Conservation (phyloP, 1,284 basidiomycete species). For the Taiwanofungus camphoratus region DNA sequence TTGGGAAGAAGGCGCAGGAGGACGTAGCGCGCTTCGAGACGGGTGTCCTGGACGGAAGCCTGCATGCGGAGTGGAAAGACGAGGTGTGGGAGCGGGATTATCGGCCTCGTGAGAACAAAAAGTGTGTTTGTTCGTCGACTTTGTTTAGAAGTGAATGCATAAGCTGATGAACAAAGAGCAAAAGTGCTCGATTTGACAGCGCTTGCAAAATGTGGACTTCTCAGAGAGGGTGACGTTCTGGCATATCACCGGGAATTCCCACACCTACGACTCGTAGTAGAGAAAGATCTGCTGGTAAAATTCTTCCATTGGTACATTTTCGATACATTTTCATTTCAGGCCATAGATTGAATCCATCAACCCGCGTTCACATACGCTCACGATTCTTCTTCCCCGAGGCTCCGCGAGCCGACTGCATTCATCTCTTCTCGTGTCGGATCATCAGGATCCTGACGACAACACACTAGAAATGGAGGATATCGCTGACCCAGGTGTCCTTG, state of each 20-base stretch:
- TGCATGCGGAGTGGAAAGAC: conserved; percentile 57
- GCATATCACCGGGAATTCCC: conserved; percentile 43
- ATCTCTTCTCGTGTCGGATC: conserved; percentile 27
- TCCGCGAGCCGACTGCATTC: conserved; percentile 31
- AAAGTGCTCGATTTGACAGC: conserved; percentile 37
- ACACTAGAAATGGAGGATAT: conserved; percentile 31
- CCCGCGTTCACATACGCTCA: conserved; percentile 34
- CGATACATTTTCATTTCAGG: neutral
- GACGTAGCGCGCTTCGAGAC: conserved; percentile 37
- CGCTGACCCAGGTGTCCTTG: conserved; percentile 41
- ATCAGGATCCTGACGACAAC: conserved; percentile 21
- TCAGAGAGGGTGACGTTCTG: conserved; percentile 48
- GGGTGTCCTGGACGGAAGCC: conserved; percentile 37
- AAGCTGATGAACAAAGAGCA: conserved; percentile 5
- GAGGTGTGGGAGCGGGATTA: conserved; percentile 49
- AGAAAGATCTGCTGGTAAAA: conserved; percentile 50
- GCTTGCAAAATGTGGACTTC: conserved; percentile 38
- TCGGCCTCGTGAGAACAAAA: conserved; percentile 14
- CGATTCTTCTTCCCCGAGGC: conserved; percentile 37
- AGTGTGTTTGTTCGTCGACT: neutral
- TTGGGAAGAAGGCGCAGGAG: conserved; percentile 37
- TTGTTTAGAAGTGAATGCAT: conserved; percentile 16
- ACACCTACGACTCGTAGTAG: conserved; percentile 31
- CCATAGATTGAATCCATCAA: conserved; percentile 40
- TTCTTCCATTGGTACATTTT: neutral